Conservation (phyloP, 495 filamentous ascomycete species). For the Xylaria acuta region DNA sequence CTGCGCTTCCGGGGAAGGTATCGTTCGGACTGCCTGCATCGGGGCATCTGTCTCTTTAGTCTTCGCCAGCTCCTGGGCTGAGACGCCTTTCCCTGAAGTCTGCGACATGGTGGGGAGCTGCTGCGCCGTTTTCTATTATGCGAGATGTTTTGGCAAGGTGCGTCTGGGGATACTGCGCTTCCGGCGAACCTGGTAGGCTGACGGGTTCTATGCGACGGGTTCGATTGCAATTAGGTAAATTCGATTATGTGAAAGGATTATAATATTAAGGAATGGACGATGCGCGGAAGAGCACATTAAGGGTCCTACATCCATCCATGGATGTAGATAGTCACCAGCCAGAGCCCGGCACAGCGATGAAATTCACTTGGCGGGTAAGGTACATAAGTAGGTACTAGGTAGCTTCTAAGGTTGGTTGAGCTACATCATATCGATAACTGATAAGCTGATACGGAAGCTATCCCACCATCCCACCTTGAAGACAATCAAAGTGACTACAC, state of each 20-base stretch:
- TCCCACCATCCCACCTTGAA: constrained; percentile 19
- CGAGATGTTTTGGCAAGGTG: neutral
- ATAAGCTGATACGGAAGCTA: constrained; percentile 19
- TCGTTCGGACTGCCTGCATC: constrained; percentile 43
- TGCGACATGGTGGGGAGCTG: constrained; percentile 15
- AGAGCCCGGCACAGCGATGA: neutral
- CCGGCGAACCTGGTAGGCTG: neutral
- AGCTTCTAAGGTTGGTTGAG: no score
- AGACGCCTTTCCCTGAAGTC: constrained; percentile 26
- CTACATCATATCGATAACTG: constrained; percentile 13
- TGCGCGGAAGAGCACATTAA: neutral
- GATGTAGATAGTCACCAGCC: neutral
- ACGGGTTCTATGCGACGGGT: neutral
- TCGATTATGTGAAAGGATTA: neutral
- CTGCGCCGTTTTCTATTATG: constrained; percentile 9
- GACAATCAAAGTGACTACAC: constrained; percentile 2
- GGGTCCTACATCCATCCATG: no score
- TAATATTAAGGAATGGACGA: neutral
- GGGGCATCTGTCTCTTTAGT: constrained; percentile 33
- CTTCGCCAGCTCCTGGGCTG: constrained; percentile 29
- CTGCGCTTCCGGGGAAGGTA: constrained; percentile 42
- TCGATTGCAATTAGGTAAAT: neutral
- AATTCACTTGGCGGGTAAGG: neutral
- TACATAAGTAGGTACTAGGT: neutral
- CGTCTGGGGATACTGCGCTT: neutral